Conservation (phyloP, 768 basidiomycete genomes). For the Jaapia argillacea region DNA sequence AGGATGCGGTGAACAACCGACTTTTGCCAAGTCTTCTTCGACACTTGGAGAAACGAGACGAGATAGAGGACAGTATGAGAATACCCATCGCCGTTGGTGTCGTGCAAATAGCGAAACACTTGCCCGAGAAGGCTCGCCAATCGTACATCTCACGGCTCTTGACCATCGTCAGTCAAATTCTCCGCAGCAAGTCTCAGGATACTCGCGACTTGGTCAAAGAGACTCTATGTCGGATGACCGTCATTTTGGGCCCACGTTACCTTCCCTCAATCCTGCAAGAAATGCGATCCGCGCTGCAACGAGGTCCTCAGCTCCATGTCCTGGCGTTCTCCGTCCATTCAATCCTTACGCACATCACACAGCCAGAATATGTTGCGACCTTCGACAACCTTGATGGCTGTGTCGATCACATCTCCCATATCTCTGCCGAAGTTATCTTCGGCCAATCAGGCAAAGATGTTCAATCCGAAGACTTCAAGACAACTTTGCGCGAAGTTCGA, state of each 20-base stretch:
- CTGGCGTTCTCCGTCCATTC: conserved; percentile 80
- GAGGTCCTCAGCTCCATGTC: conserved; percentile 92
- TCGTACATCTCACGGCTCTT: conserved; percentile 67
- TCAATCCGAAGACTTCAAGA: conserved; percentile 83
- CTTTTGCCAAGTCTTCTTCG: conserved; percentile 73
- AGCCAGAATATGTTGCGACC: conserved; percentile 37
- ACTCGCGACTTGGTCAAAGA: conserved; percentile 82
- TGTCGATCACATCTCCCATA: conserved; percentile 67
- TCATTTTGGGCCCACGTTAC: conserved; percentile 62
- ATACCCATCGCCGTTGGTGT: conserved; percentile 87
- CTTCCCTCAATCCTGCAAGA: conserved; percentile 70
- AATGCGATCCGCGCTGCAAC: conserved; percentile 70
- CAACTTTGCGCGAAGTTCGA: conserved; percentile 87
- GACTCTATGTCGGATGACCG: conserved; percentile 70
- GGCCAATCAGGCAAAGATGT: conserved; percentile 90
- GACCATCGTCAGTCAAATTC: conserved; percentile 78
- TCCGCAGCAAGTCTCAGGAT: conserved; percentile 92
- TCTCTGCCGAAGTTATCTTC: conserved; percentile 87
- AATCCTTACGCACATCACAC: conserved; percentile 71
- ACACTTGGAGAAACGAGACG: conserved; percentile 76
- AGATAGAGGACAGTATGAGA: conserved; percentile 75
- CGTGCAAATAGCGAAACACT: conserved; percentile 70
- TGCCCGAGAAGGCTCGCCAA: conserved; percentile 55
- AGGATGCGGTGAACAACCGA: conserved; percentile 64
- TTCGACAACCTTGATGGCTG: conserved; percentile 67